phyloP scores from a whole-genome alignment of 2,329 filamentous ascomycete species.

The Diaporthe sp. region DNA sequence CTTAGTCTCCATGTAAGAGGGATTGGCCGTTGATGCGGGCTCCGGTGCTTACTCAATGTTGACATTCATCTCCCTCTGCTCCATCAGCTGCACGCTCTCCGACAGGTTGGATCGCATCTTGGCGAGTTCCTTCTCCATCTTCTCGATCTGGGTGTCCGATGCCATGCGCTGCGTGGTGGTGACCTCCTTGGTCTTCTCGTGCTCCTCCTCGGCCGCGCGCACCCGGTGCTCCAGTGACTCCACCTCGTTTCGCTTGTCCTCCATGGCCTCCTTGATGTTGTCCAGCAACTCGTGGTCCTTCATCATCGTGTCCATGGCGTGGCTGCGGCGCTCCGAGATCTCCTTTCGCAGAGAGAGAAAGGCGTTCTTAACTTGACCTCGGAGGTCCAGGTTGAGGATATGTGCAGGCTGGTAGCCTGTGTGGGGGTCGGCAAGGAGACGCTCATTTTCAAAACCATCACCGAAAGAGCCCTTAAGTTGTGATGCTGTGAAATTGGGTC shows the following conservation, averaged over 20 bases:
- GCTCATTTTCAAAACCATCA: constrained; percentile 68
- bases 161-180: constrained; percentile 88
- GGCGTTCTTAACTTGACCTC: constrained; percentile 82
- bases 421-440: constrained; percentile 82
- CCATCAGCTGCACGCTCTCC: constrained; percentile 90
- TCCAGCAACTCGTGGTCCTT: constrained; percentile 94
- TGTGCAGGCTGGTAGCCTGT: constrained; percentile 92
- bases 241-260: constrained; percentile 93
- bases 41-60: constrained; percentile 83
- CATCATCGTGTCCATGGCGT: constrained; percentile 89
- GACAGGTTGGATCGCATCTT: constrained; percentile 87
- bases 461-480: constrained; percentile 58
- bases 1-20: not conserved
- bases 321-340: constrained; percentile 87
- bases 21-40: not conserved
- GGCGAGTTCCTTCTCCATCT: constrained; percentile 98
- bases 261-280: constrained; percentile 94
- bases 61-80: constrained; percentile 95
- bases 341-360: constrained; percentile 86
- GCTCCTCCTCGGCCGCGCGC: constrained; percentile 89
- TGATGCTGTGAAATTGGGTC: constrained; percentile 79
- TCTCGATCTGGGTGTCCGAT: constrained; percentile 94
- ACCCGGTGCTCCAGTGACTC: constrained; percentile 91
- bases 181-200: constrained; percentile 90
- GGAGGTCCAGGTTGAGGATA: constrained; percentile 88